Conservation (phyloP, 2,329 filamentous ascomycete species). For the Trichoderma koningiopsis region DNA sequence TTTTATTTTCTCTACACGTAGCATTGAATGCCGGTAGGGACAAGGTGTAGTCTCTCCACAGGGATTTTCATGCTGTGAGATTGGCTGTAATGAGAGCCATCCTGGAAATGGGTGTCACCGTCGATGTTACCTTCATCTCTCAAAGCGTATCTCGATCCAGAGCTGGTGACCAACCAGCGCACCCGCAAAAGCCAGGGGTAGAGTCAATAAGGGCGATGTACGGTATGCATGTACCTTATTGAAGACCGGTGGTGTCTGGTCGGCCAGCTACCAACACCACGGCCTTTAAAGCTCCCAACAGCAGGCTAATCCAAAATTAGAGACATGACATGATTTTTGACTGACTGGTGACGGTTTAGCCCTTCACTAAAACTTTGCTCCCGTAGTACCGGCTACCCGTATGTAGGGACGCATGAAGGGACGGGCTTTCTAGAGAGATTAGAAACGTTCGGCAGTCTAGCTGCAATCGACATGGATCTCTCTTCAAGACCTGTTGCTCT, state of each 20-base stretch:
- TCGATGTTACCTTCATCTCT: conserved; percentile 6
- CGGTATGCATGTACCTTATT: not conserved
- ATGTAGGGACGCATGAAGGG: not conserved
- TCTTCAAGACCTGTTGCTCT: not conserved
- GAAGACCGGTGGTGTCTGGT: conserved; percentile 1
- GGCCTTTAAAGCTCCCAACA: not conserved
- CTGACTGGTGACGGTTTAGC: not conserved
- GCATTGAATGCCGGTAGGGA: not conserved
- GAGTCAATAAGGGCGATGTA: not conserved
- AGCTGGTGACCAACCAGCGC: not conserved
- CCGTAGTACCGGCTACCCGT: not conserved
- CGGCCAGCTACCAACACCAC: conserved; percentile 1
- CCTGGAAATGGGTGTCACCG: conserved; percentile 8
- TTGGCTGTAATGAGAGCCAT: not conserved
- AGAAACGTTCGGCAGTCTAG: not conserved
- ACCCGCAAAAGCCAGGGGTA: conserved; percentile 16
- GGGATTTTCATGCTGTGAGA: not conserved
- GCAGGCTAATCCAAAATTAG: not conserved
- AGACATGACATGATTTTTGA: not conserved
- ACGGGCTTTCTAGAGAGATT: not conserved
- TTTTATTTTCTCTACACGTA: not conserved
- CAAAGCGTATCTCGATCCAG: conserved; percentile 19
- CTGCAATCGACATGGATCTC: not conserved
- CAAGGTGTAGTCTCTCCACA: not conserved
- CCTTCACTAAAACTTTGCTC: not conserved